These are phyloP conservation scores for Pichia sorboxylosa DNA, from an alignment of 1,139 yeast genomes.

Conservation along the genomic window DNA sequence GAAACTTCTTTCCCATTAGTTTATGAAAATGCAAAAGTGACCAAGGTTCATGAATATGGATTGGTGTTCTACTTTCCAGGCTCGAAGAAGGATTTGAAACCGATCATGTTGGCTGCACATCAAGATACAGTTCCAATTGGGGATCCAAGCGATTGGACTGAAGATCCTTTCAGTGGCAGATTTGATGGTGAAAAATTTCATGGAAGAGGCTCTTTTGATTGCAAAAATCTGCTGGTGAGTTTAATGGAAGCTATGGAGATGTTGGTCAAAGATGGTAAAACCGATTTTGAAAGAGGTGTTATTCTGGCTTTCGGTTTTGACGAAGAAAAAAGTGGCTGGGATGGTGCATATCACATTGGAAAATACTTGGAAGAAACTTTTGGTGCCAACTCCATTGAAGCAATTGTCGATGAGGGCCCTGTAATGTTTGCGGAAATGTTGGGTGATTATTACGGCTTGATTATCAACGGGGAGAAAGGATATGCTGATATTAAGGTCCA, in stretches of 20 bases:
- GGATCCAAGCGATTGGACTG: slow-evolving; percentile 49
- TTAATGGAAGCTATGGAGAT: slow-evolving; percentile 48
- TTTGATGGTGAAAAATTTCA: slow-evolving; percentile 49
- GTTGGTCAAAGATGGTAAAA: slow-evolving; percentile 32
- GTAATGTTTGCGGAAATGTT: slow-evolving; percentile 26
- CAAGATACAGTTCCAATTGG: slow-evolving; percentile 76
- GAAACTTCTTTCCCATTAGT: slow-evolving; percentile 33
- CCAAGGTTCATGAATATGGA: slow-evolving; percentile 36
- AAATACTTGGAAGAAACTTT: slow-evolving; percentile 34
- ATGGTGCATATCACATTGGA: slow-evolving; percentile 41
- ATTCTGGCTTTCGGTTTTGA: slow-evolving; percentile 59
- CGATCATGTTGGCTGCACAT: slow-evolving; percentile 62
- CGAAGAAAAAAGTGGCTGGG: slow-evolving; percentile 55
- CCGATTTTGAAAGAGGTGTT: slow-evolving; percentile 43
- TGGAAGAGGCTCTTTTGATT: slow-evolving; percentile 61
- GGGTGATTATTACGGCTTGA: slow-evolving; percentile 23
- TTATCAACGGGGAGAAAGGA: slow-evolving; percentile 62
- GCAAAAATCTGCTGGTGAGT: slow-evolving; percentile 47
- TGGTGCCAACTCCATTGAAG: slow-evolving; percentile 45
- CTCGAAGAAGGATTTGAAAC: slow-evolving; percentile 38
- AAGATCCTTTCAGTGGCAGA: slow-evolving; percentile 60
- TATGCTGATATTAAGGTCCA: slow-evolving; percentile 37
- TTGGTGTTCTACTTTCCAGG: slow-evolving; percentile 30
- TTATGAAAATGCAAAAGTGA: slow-evolving; percentile 27
- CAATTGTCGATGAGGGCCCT: slow-evolving; percentile 57